phyloP scores from a whole-genome alignment of 148 eudicot genomes.

The Diospyros kaki region DNA sequence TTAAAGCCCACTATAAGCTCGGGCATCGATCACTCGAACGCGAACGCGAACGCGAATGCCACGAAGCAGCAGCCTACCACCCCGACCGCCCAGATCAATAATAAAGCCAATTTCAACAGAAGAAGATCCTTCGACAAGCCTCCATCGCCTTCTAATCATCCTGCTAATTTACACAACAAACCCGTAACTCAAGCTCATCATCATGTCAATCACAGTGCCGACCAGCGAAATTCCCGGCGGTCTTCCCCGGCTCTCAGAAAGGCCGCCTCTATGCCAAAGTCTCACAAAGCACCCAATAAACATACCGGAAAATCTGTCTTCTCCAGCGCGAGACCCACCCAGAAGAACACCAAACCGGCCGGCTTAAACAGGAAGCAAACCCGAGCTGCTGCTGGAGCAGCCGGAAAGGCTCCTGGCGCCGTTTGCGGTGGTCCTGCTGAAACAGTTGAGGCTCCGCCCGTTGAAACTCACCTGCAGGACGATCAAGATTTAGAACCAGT shows the following conservation, averaged over 20 bases:
- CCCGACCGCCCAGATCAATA: not conserved
- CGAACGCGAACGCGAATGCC: not conserved
- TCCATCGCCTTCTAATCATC: constrained; percentile 3
- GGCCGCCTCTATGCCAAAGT: not conserved
- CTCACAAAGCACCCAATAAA: not conserved
- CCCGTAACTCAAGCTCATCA: not conserved
- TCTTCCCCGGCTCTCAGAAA: not conserved
- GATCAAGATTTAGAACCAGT: not conserved
- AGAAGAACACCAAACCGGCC: not conserved
- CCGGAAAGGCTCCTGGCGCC: not conserved
- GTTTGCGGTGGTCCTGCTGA: not conserved
- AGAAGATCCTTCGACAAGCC: constrained; percentile 12
- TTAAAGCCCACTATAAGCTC: constrained; percentile 11
- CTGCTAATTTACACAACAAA: not conserved
- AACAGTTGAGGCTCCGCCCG: not conserved
- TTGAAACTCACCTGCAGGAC: no score
- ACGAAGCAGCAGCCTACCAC: not conserved
- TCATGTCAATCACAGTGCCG: no score
- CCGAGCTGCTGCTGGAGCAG: no score
- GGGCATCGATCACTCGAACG: not conserved
- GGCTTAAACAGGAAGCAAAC: no score
- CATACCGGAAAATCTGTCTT: not conserved
- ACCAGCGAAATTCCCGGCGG: no score
- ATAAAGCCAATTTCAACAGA: not conserved
- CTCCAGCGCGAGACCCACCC: not conserved